Evolutionary conservation across 495 filamentous ascomycete genomes (phyloP).

Genomic region (Penicillium paxilli): DNA sequence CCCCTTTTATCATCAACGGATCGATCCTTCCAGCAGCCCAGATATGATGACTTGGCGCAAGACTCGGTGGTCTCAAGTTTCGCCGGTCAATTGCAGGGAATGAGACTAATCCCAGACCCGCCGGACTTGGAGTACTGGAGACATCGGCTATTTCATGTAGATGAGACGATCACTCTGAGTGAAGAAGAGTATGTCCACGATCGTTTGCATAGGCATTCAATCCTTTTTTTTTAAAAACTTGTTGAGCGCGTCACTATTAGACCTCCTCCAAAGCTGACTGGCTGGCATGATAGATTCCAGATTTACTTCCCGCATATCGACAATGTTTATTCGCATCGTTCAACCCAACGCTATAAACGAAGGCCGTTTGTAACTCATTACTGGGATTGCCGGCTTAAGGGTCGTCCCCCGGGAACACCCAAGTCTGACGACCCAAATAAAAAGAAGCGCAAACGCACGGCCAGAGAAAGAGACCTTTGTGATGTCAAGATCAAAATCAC

Average conservation of each 20-base stretch:
- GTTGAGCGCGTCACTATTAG: no score
- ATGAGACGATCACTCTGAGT: conserved; percentile 70
- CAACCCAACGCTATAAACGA: conserved; percentile 82
- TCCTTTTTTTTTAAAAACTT: no score
- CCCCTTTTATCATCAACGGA: conserved; percentile 11
- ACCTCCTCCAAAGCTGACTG: not conserved
- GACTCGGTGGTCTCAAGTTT: conserved; percentile 13
- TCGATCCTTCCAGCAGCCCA: conserved; percentile 13
- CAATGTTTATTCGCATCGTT: conserved; percentile 90
- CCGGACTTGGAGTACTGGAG: conserved; percentile 74
- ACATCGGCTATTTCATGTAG: conserved; percentile 72
- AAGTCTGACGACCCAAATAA: conserved; percentile 85
- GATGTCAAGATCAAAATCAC: conserved; percentile 94
- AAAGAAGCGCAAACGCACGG: conserved; percentile 83
- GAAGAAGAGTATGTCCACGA: conserved; percentile 70
- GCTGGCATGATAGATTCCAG: conserved; percentile 59
- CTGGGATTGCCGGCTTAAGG: conserved; percentile 89
- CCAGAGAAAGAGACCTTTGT: conserved; percentile 75
- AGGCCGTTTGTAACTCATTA: conserved; percentile 84
- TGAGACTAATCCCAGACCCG: conserved; percentile 63
- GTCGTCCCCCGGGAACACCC: conserved; percentile 77
- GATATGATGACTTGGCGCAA: conserved; percentile 6
- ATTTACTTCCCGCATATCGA: conserved; percentile 90
- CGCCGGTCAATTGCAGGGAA: conserved; percentile 53
- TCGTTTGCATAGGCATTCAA: not conserved